A percentile compares a stretch with the other conserved stretches of the same genome.
These are phyloP conservation scores for Ophiostoma ulmi DNA, from an alignment of 2,329 filamentous ascomycete species.

Conservation along the genomic window DNA sequence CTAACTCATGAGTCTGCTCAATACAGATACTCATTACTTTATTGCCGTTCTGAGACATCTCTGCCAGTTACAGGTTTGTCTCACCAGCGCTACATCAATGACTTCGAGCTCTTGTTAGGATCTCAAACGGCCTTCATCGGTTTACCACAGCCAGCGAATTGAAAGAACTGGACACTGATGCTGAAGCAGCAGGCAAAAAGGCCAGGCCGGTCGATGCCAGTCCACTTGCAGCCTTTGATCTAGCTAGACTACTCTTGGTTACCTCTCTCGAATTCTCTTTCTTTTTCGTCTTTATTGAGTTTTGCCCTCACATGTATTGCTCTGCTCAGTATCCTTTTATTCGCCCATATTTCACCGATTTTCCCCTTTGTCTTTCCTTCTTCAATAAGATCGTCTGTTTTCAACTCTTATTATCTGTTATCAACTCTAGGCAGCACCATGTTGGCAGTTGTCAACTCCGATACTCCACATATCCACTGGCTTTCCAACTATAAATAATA, in stretches of 20 bases:
- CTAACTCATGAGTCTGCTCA: too few species aligned
- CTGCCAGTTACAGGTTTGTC: background rate
- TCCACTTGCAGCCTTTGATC: background rate
- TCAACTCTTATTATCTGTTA: too few species aligned
- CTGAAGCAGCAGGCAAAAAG: background rate
- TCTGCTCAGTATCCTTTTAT: background rate
- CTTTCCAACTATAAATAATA: conserved; percentile 4
- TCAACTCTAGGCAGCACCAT: background rate
- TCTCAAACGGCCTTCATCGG: background rate
- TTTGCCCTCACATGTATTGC: background rate
- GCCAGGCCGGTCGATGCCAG: background rate
- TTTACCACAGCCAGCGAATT: background rate
- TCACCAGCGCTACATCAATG: background rate
- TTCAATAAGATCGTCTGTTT: too few species aligned
- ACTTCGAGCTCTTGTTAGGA: too few species aligned
- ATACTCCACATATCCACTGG: background rate
- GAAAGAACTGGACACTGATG: conserved; percentile 2
- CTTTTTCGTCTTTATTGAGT: background rate
- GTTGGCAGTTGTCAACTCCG: conserved; percentile 1
- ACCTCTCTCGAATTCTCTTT: background rate
- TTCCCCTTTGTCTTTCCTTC: too few species aligned
- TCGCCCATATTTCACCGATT: background rate
- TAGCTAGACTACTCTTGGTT: conserved; percentile 2
- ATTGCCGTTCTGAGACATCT: background rate
- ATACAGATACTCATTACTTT: too few species aligned